phyloP scores from a whole-genome alignment of 2,329 filamentous ascomycete genomes.

The Aspergillus thermomutatus region DNA sequence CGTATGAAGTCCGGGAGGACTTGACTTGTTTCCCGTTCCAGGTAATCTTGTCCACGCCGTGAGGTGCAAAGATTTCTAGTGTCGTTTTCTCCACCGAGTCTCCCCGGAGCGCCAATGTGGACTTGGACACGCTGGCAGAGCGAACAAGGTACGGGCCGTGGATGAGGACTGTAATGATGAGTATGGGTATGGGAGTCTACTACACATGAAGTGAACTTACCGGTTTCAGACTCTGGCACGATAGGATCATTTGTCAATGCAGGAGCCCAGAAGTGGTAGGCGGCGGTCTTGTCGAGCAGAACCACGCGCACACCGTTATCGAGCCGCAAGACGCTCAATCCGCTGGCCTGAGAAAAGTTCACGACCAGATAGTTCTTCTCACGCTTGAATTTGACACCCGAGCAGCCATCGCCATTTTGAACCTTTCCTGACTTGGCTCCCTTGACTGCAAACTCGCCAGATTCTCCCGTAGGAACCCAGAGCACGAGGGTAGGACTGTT shows the following conservation, averaged over 20 bases:
- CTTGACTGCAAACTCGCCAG: constrained; percentile 53
- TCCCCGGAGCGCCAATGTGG: constrained; percentile 43
- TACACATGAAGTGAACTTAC: constrained; percentile 23
- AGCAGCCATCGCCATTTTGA: constrained; percentile 39
- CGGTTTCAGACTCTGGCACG: constrained; percentile 44
- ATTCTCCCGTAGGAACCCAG: constrained; percentile 54
- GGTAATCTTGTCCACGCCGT: constrained; percentile 43
- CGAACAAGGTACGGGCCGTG: constrained; percentile 54
- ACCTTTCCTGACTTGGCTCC: constrained; percentile 36
- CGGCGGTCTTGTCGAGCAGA: constrained; percentile 52
- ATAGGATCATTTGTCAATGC: constrained; percentile 48
- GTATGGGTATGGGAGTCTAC: neutral
- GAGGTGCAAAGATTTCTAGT: constrained; percentile 49
- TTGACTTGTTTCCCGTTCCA: constrained; percentile 49
- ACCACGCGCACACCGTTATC: constrained; percentile 49
- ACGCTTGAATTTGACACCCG: constrained; percentile 41
- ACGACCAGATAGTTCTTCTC: constrained; percentile 43
- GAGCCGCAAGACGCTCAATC: constrained; percentile 47
- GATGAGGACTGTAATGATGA: constrained; percentile 43
- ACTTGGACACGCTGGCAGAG: constrained; percentile 37
- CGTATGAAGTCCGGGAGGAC: constrained; percentile 34
- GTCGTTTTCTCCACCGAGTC: constrained; percentile 43
- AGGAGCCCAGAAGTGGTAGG: constrained; percentile 58
- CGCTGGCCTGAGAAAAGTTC: constrained; percentile 49
- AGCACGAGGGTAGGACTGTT: constrained; percentile 47